Conservation (phyloP, 495 filamentous ascomycete species). For the Podospora tetraspora region DNA sequence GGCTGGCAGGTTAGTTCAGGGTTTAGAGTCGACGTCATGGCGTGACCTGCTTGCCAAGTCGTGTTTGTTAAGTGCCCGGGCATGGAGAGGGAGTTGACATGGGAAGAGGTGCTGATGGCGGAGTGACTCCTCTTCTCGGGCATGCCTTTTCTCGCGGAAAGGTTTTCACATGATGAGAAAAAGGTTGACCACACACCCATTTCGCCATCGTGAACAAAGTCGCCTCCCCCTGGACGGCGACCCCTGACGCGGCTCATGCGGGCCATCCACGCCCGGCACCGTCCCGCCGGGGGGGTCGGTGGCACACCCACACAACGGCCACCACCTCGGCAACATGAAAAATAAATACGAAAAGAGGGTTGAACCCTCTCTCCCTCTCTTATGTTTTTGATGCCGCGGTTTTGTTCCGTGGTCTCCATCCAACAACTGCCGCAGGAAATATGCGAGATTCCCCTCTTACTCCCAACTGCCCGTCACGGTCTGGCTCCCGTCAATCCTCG, state of each 20-base stretch:
- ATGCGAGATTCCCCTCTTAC: background rate
- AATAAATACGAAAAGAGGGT: background rate
- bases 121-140: too few species aligned
- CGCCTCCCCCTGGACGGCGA: background rate
- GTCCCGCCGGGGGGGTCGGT: background rate
- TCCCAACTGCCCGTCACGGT: background rate
- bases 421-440: too few species aligned
- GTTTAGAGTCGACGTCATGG: background rate
- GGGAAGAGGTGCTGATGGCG: too few species aligned
- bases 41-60: too few species aligned
- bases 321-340: background rate
- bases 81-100: background rate
- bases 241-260: background rate
- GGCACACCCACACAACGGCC: background rate
- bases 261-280: background rate
- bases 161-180: background rate
- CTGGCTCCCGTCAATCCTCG: too few species aligned
- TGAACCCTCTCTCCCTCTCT: background rate
- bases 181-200: too few species aligned
- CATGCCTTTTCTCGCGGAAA: background rate
- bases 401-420: too few species aligned
- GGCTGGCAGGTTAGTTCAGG: background rate
- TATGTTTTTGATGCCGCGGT: background rate
- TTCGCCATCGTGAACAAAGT: background rate
- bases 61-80: background rate